phyloP scores from a whole-genome alignment of 2,329 filamentous ascomycete genomes.

The Mycosphaerella sp. region DNA sequence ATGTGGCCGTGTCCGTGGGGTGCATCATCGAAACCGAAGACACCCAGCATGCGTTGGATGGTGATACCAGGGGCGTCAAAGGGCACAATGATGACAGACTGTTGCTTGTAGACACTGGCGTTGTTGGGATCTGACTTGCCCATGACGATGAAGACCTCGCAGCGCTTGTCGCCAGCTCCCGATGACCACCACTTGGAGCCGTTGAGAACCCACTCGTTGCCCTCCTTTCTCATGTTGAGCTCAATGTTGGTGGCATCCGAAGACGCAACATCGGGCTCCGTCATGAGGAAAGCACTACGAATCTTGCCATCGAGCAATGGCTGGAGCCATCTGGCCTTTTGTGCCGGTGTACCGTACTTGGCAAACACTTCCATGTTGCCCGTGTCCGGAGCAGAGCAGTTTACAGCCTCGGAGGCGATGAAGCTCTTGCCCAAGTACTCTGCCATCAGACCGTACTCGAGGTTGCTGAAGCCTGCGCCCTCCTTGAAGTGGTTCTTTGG shows the following conservation, averaged over 20 bases:
- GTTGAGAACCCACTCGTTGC: slow-evolving; percentile 87
- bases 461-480: slow-evolving; percentile 86
- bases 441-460: slow-evolving; percentile 97
- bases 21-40: slow-evolving; percentile 96
- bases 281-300: slow-evolving; percentile 43
- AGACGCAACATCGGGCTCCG: slow-evolving; percentile 44
- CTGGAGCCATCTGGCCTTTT: slow-evolving; percentile 46
- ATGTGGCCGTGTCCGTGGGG: slow-evolving; percentile 96
- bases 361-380: slow-evolving; percentile 49
- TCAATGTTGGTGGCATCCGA: slow-evolving; percentile 46
- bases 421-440: slow-evolving; percentile 86
- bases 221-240: slow-evolving; percentile 72
- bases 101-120: slow-evolving; percentile 74
- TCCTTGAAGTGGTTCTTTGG: slow-evolving; percentile 92
- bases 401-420: slow-evolving; percentile 81
- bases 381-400: slow-evolving; percentile 49
- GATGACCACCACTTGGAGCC: slow-evolving; percentile 99
- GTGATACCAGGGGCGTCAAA: slow-evolving; percentile 75
- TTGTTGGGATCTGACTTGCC: slow-evolving; percentile 78
- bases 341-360: slow-evolving; percentile 46
- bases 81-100: slow-evolving; percentile 88
- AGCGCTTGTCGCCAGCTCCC: slow-evolving; percentile 85
- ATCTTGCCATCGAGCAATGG: slow-evolving; percentile 46
- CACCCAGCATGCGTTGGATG: slow-evolving; percentile 84
- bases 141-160: slow-evolving; percentile 92